Percentiles rank a stretch among this genome's conserved stretches.
Conservation (phyloP, 164 flowering plant species). For the Tetrastigma voinierianum region DNA sequence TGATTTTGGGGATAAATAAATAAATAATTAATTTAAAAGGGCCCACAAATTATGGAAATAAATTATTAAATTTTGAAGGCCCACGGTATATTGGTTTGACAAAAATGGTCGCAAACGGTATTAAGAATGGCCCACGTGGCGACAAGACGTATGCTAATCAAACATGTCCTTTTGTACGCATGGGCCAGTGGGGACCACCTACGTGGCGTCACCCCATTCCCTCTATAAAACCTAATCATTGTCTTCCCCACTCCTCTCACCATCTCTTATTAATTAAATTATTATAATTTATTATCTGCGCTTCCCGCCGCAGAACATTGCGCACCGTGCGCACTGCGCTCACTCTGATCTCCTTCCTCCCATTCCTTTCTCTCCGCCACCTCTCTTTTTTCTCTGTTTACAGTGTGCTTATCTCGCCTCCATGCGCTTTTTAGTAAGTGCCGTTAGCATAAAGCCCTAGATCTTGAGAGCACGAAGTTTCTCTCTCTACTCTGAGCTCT, state of each 20-base stretch:
- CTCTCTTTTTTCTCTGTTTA: neutral
- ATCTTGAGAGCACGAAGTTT: slow-evolving; percentile 6
- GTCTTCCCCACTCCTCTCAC: neutral
- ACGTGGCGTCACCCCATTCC: slow-evolving; percentile 12
- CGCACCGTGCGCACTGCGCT: slow-evolving; percentile 9
- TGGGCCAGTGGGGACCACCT: slow-evolving; percentile 3
- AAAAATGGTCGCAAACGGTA: too few species aligned
- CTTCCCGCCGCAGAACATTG: neutral
- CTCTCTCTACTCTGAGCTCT: neutral
- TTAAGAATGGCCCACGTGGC: neutral
- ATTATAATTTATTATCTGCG: neutral
- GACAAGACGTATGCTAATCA: slow-evolving; percentile 6
- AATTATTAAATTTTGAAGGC: neutral
- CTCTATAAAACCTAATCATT: slow-evolving; percentile 9
- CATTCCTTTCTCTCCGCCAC: neutral
- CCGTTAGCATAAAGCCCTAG: neutral
- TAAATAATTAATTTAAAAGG: too few species aligned
- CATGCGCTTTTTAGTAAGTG: neutral
- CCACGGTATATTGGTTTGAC: too few species aligned
- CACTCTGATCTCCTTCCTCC: neutral
- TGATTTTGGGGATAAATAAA: too few species aligned
- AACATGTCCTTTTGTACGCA: slow-evolving; percentile 1
- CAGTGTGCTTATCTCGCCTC: slow-evolving; percentile 3
- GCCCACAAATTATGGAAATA: too few species aligned
- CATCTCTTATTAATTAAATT: neutral